Percentiles rank a stretch among this genome's conserved stretches.
These are phyloP conservation scores for Hygrophorus russula DNA, from an alignment of 768 basidiomycete genomes.

Conservation along the genomic window DNA sequence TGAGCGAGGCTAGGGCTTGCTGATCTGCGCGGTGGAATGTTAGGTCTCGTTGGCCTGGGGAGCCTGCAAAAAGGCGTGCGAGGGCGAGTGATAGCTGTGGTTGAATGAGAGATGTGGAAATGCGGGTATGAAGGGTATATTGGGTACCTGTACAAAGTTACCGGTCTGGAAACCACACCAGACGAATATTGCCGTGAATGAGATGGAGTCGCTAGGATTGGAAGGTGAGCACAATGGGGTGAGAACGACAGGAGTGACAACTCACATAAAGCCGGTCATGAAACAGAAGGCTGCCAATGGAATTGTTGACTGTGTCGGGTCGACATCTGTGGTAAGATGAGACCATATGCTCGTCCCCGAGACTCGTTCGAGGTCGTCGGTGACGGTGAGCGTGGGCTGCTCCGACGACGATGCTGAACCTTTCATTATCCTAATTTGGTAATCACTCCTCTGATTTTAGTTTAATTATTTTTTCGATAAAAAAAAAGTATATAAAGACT, in stretches of 20 bases:
- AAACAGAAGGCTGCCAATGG: slow-evolving; percentile 60
- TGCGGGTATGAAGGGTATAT: slow-evolving; percentile 1
- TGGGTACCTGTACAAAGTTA: slow-evolving; percentile 53
- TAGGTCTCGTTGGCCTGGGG: slow-evolving; percentile 32
- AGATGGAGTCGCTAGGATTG: slow-evolving; percentile 47
- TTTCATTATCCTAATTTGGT: too few relatives aligned
- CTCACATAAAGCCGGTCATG: slow-evolving; percentile 74
- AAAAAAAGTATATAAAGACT: too few relatives aligned
- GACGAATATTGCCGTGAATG: slow-evolving; percentile 70
- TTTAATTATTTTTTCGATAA: too few relatives aligned
- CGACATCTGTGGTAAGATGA: slow-evolving; percentile 35
- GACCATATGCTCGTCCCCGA: slow-evolving; percentile 16
- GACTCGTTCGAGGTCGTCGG: slow-evolving; percentile 1
- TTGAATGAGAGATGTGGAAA: slow-evolving; percentile 2
- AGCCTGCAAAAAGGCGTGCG: slow-evolving; percentile 62
- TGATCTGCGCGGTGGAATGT: slow-evolving; percentile 74
- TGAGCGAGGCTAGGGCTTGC: slow-evolving; percentile 72
- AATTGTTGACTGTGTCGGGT: slow-evolving; percentile 35
- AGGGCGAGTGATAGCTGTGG: slow-evolving; percentile 65
- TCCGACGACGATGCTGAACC: too few relatives aligned
- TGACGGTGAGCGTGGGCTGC: background rate
- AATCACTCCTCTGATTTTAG: too few relatives aligned
- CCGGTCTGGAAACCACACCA: slow-evolving; percentile 86
- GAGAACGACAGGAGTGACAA: slow-evolving; percentile 5
- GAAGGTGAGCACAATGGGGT: background rate